Conservation (phyloP, 2,329 filamentous ascomycete genomes). For the Pyricularia sp. region DNA sequence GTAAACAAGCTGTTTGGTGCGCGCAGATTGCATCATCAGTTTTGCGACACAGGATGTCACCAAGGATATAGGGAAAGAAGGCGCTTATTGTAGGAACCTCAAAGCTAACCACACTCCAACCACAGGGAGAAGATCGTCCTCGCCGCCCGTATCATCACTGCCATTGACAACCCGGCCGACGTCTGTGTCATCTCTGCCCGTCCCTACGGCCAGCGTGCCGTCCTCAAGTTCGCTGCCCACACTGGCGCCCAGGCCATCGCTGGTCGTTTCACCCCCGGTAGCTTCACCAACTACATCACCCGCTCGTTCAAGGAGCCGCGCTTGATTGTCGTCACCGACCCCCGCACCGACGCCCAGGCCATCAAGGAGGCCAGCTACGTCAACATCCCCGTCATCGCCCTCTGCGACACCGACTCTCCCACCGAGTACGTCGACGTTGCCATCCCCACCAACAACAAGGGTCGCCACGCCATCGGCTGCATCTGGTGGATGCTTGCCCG, state of each 20-base stretch:
- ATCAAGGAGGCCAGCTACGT: constrained; percentile 99
- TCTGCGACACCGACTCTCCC: constrained; percentile 98
- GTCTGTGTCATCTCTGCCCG: constrained; percentile 99
- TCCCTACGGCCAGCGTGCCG: constrained; percentile 98
- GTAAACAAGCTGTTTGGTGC: not conserved
- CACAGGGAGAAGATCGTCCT: constrained; percentile 98
- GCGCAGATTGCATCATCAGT: not conserved
- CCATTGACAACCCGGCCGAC: constrained; percentile 98
- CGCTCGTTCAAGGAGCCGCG: constrained; percentile 99
- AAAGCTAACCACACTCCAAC: not conserved
- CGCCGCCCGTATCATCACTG: constrained; percentile 95
- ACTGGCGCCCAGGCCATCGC: constrained; percentile 97
- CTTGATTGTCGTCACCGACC: constrained; percentile 98
- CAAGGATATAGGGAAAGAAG: not conserved
- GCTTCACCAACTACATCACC: constrained; percentile 99
- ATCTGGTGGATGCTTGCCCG: constrained; percentile 99
- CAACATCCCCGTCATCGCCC: constrained; percentile 99
- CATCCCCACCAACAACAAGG: constrained; percentile 99
- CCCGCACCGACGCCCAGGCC: constrained; percentile 98
- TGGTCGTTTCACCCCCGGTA: constrained; percentile 99
- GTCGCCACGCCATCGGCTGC: constrained; percentile 95
- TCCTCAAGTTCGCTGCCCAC: constrained; percentile 99
- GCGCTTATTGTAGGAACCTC: not conserved
- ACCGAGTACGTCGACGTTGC: constrained; percentile 99
- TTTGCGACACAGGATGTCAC: not conserved